Conservation (phyloP, 1,284 basidiomycete genomes). For the Malassezia psittaci region DNA sequence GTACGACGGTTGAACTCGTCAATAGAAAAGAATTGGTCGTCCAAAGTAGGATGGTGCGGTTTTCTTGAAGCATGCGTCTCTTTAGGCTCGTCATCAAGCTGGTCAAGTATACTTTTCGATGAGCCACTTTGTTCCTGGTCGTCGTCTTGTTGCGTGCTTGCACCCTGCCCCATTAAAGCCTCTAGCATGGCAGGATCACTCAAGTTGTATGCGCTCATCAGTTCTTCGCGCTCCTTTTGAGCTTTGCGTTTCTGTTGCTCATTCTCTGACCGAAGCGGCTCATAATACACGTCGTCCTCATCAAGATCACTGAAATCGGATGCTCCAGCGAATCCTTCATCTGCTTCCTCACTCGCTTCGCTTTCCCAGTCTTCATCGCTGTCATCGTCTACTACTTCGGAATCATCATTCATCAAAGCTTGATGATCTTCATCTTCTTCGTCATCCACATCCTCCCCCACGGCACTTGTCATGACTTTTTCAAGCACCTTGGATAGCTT, state of each 20-base stretch:
- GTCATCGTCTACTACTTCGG: slow-evolving; percentile 25
- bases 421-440: slow-evolving; percentile 20
- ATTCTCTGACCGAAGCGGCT: slow-evolving; percentile 39
- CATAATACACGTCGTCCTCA: slow-evolving; percentile 30
- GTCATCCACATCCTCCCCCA: slow-evolving; percentile 30
- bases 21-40: slow-evolving; percentile 87
- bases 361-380: slow-evolving; percentile 34
- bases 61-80: slow-evolving; percentile 9
- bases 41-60: slow-evolving; percentile 57
- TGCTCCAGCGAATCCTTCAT: slow-evolving; percentile 33
- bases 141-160: slow-evolving; percentile 19
- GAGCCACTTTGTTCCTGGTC: slow-evolving; percentile 10
- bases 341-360: slow-evolving; percentile 22
- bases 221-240: slow-evolving; percentile 25
- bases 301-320: slow-evolving; percentile 40
- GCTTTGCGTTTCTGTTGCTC: slow-evolving; percentile 34
- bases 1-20: slow-evolving; percentile 78
- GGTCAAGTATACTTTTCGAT: slow-evolving; percentile 47
- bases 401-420: neutral
- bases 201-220: slow-evolving; percentile 18
- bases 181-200: slow-evolving; percentile 11
- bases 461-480: slow-evolving; percentile 43
- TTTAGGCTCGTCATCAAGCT: slow-evolving; percentile 25
- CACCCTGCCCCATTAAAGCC: slow-evolving; percentile 9
- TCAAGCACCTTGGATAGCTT: slow-evolving; percentile 29